phyloP scores from a whole-genome alignment of 2,329 filamentous ascomycete species.

The Orbilia javanica region DNA sequence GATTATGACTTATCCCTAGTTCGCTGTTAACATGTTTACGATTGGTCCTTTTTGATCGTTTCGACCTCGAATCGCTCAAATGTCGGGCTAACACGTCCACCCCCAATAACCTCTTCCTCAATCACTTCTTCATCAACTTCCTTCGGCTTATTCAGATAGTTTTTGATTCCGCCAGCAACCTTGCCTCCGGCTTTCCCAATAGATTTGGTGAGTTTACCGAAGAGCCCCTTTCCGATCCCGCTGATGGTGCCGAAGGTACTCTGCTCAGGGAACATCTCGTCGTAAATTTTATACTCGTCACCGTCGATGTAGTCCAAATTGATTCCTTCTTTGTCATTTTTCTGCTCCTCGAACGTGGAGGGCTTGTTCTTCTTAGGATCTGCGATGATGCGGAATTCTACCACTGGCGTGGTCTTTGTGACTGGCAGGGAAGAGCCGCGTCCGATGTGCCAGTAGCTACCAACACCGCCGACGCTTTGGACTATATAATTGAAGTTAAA shows the following conservation, averaged over 20 bases:
- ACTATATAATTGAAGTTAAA: no score
- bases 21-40: no score
- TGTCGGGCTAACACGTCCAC: not conserved
- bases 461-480: constrained; percentile 28
- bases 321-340: not conserved
- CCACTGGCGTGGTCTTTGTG: constrained; percentile 17
- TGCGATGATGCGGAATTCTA: constrained; percentile 33
- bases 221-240: not conserved
- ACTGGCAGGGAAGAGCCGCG: constrained; percentile 18
- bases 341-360: not conserved
- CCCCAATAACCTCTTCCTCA: not conserved
- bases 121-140: not conserved
- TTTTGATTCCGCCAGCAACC: constrained; percentile 10
- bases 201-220: constrained; percentile 15
- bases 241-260: not conserved
- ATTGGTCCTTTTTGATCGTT: not conserved
- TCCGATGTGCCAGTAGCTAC: constrained; percentile 28
- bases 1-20: no score
- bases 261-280: constrained; percentile 22
- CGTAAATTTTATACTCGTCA: constrained; percentile 30
- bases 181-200: constrained; percentile 21
- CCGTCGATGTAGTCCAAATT: not conserved
- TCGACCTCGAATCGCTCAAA: constrained; percentile 25
- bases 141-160: not conserved
- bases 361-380: constrained; percentile 7